Evolutionary conservation across 345 rosid genomes (phyloP), one percentile per base, ranked within the genome.

Genomic region (Ceriops tagal): DNA sequence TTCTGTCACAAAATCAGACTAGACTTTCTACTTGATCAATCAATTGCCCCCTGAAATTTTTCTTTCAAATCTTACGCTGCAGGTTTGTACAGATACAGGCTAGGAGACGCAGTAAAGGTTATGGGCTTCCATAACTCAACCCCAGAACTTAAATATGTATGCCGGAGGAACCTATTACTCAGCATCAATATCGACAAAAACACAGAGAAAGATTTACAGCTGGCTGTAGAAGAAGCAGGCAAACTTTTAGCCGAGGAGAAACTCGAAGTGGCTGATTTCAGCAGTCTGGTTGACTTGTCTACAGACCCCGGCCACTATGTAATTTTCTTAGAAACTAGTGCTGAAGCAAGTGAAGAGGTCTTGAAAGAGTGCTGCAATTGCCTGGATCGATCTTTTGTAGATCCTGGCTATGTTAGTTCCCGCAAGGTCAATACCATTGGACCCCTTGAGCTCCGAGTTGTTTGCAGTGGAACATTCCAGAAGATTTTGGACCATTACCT

Each of bases 171-270:
- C 71, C 83, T 92, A 5, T 53, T 90, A 30, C 92, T 90, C 13
- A 80, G 80, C n/a, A 86, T 96, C 73, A 92, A 92, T 85, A 92
- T 89, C 5, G 99, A 96, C 85, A 96, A 92, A 83, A 92, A 88
- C 92, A 90, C 96, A 0, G 98, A 96, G 65, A 73, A 84, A 46
- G 99, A 92, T 75, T 68, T 96, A 43, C 97, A 96, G 81, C 66
- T 92, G 0, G 80, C 97, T 0, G 96, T 89, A 0, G 90, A 92
- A 57, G 80, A 77, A n/a, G 98, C 99, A 4, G 81, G 80, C 22
- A 83, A 81, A 74, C 70, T 82, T 47, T 71, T 88, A 49, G 81
- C 92, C 0, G 92, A 77, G 64, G 90, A 87, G 62, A 92, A 90
- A 62, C 81, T 84, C 0, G 98, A 96, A 64, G 79, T 96, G 1